Evolutionary conservation across 306 rosid genomes (phyloP), one percentile per base, ranked within the genome.

Genomic region (Trifolium repens): DNA sequence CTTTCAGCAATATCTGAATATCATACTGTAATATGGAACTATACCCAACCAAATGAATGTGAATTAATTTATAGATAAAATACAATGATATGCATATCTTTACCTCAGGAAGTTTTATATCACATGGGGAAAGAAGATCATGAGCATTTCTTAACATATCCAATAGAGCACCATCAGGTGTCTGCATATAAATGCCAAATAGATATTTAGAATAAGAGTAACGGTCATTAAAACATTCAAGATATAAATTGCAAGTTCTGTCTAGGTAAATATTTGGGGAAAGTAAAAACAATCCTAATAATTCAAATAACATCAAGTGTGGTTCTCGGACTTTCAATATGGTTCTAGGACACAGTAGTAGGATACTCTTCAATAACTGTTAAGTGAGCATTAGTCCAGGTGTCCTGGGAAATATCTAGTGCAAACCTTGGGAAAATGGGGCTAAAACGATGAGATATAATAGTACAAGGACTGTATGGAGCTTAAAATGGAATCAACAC

Each of bases 111-210:
- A 94, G 91, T 74, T 76, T 72, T 82, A 94, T 89, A 69, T 83
- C 83, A 82, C 97, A 92, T 34, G 65, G 79, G 71, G 93, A 92
- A 82, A 96, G 97, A 86, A 96, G 84, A 88, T 90, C 98, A 43
- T 13, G 73, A 11, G 93, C 92, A 82, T 94, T 92, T 84, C 99
- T 80, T 84, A 92, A 79, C 61, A 89, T 83, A 83, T 96, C 99
- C 87, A 96, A 77, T 66, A 92, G 88, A 46, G 99, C 62, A 13
- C 98, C 99, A 70, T 90, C 96, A 11, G 97, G 98, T 80, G 97
- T 96, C 98, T 96, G 90, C 88, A 85, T 30, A n/a, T 30, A 71
- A 74, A 80, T 61, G 57, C 61, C 79, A 79, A 32, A 78, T 64
- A 75, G 40, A 60, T 34, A 62, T 78, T 65, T 34, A 71, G 49